A percentile compares a stretch with the other conserved stretches of the same genome.
These are phyloP conservation scores for Globomyces pollinis-pini DNA, from an alignment of 192 early-diverging fungal species.

Conservation along the genomic window DNA sequence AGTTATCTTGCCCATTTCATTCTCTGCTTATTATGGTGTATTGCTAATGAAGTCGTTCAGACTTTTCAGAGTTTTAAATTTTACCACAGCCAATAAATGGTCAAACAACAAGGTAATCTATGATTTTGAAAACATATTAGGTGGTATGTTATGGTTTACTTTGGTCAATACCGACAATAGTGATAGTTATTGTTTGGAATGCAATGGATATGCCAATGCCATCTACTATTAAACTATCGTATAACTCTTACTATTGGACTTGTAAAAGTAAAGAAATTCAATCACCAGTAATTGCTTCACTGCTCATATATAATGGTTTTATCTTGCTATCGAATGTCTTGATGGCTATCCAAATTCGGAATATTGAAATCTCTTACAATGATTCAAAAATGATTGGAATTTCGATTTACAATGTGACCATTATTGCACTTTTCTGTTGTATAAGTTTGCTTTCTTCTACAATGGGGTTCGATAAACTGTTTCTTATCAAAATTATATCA, in stretches of 20 bases:
- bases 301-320: not conserved
- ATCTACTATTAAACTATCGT: not conserved
- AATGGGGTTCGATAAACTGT: not conserved
- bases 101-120: not conserved
- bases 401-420: conserved; percentile 1
- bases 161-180: not conserved
- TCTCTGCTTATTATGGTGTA: conserved; percentile 7
- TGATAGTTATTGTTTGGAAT: not conserved
- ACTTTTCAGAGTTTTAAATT: not conserved
- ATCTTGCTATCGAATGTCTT: not conserved
- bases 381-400: conserved; percentile 1
- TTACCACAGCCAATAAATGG: not conserved
- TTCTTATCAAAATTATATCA: not conserved
- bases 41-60: not conserved
- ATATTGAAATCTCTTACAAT: not conserved
- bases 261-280: not conserved
- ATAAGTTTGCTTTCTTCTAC: not conserved
- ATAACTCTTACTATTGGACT: not conserved
- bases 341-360: conserved; percentile 2
- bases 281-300: not conserved
- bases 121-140: not conserved
- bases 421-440: not conserved
- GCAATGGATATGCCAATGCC: not conserved
- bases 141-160: not conserved
- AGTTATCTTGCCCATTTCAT: not conserved